phyloP scores from a whole-genome alignment of 495 filamentous ascomycete genomes.

The Neurospora sp. region DNA sequence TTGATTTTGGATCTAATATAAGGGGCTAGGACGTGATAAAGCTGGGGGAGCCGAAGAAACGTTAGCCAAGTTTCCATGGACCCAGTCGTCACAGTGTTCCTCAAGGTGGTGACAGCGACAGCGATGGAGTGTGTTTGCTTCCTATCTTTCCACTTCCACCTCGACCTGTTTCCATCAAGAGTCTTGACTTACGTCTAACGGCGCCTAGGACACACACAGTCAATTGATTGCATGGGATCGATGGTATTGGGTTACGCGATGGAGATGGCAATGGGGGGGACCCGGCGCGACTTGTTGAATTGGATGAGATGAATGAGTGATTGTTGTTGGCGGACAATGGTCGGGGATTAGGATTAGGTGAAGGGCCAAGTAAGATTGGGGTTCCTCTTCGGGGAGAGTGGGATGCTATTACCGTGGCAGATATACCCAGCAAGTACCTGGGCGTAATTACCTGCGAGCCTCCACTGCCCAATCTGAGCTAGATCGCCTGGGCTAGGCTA shows the following conservation, averaged over 20 bases:
- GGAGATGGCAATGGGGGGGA: not conserved
- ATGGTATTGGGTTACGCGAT: not conserved
- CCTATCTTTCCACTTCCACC: not conserved
- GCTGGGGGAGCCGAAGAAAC: not conserved
- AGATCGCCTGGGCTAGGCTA: not conserved
- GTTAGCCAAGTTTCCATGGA: not conserved
- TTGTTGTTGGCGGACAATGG: not conserved
- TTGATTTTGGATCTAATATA: not conserved
- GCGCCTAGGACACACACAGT: not conserved
- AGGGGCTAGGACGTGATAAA: constrained; percentile 1
- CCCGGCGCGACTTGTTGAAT: not conserved
- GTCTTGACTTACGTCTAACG: not conserved
- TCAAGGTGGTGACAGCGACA: not conserved
- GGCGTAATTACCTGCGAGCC: not conserved
- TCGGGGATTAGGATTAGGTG: not conserved
- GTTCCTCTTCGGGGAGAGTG: not conserved
- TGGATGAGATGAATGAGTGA: not conserved
- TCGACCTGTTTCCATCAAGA: not conserved
- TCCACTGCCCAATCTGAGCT: not conserved
- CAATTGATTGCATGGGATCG: not conserved
- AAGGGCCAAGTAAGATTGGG: not conserved
- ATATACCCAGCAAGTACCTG: not conserved
- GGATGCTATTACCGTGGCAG: not conserved
- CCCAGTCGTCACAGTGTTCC: not conserved
- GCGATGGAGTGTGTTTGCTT: not conserved